Conservation (phyloP, 306 rosid species). For the Styphnolobium japonicum region DNA sequence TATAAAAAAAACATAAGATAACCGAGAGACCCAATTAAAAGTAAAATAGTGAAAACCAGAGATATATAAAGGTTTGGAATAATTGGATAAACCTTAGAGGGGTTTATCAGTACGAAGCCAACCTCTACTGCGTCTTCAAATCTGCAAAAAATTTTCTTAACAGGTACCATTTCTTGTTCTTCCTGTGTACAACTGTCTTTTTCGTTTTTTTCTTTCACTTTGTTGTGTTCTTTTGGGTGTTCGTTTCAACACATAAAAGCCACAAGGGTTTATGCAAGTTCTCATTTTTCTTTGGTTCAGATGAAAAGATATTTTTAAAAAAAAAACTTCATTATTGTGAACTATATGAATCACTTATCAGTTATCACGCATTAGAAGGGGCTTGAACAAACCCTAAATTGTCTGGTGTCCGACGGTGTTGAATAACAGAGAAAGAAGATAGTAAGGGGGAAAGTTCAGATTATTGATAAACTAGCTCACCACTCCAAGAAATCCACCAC, state of each 20-base stretch:
- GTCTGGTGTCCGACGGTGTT: neutral
- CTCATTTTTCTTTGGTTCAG: no score
- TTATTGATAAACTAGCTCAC: neutral
- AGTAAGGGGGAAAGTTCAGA: neutral
- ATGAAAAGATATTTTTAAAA: neutral
- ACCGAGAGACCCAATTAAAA: constrained; percentile 26
- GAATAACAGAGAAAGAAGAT: neutral
- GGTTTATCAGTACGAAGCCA: constrained; percentile 29
- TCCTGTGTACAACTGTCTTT: no score
- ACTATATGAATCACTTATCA: neutral
- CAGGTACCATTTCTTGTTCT: no score
- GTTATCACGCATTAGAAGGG: neutral
- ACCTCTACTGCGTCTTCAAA: constrained; percentile 11
- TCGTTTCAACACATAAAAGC: neutral
- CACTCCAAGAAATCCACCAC: neutral
- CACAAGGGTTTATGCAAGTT: neutral
- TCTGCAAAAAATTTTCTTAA: no score
- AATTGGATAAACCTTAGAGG: constrained; percentile 47
- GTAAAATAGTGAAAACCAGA: neutral
- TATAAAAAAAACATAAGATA: neutral
- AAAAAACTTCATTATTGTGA: no score
- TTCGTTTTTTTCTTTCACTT: neutral
- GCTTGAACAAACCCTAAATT: neutral
- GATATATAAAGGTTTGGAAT: neutral
- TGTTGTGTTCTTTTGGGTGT: neutral